These are phyloP conservation scores for Powellomyces hirtus DNA, from an alignment of 192 early-diverging fungal species.

Conservation along the genomic window DNA sequence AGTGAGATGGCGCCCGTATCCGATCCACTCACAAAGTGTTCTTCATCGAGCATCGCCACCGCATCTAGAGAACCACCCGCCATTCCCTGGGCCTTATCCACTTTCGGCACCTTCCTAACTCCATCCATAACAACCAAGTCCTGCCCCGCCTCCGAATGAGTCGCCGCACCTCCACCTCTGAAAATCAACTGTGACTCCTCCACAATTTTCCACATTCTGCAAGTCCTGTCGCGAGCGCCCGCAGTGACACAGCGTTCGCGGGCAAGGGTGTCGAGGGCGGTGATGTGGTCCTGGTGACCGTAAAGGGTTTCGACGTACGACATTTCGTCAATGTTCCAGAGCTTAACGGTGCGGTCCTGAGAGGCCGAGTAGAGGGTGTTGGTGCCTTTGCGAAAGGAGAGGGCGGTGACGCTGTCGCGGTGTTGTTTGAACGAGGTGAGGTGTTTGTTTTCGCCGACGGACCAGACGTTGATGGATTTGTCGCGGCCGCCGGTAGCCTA, in stretches of 20 bases:
- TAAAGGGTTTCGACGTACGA: slow-evolving; percentile 90
- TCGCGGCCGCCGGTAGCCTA: slow-evolving; percentile 87
- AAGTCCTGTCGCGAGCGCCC: slow-evolving; percentile 86
- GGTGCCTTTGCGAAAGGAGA: slow-evolving; percentile 79
- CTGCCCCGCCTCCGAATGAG: slow-evolving; percentile 25
- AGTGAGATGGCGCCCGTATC: slow-evolving; percentile 88
- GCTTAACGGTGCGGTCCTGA: slow-evolving; percentile 89
- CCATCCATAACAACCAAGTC: slow-evolving; percentile 51
- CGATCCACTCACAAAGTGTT: slow-evolving; percentile 86
- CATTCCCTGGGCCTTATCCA: slow-evolving; percentile 24
- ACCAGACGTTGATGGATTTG: slow-evolving; percentile 91
- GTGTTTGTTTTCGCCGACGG: slow-evolving; percentile 70
- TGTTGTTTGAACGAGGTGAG: slow-evolving; percentile 83
- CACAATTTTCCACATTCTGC: slow-evolving; percentile 91
- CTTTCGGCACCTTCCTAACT: slow-evolving; percentile 33
- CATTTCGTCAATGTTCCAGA: slow-evolving; percentile 93
- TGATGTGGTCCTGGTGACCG: slow-evolving; percentile 94
- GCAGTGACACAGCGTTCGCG: slow-evolving; percentile 87
- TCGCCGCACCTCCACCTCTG: slow-evolving; percentile 61
- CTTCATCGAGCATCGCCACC: slow-evolving; percentile 90
- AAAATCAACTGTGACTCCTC: slow-evolving; percentile 94
- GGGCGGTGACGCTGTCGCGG: slow-evolving; percentile 80
- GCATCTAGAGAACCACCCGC: slow-evolving; percentile 72
- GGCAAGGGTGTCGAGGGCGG: slow-evolving; percentile 75
- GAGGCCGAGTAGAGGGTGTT: slow-evolving; percentile 87